Base-by-base conservation (phyloP, 176 grass and related monocot genomes). In the Guadua angustifolia region DNA sequence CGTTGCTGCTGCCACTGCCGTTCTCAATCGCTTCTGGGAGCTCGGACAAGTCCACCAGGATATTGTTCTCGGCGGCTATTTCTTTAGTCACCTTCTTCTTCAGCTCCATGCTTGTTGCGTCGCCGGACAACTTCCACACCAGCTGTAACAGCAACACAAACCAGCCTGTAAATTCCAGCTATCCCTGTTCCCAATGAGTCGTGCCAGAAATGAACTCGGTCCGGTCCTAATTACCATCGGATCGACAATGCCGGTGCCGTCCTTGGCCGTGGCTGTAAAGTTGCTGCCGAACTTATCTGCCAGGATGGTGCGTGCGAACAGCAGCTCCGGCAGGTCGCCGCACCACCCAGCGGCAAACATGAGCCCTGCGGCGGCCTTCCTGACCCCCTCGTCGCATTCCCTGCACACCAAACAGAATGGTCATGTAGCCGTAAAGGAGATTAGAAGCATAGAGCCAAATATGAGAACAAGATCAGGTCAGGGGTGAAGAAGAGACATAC, bases 61-160 rank as follows among this genome's bases (percentile, higher is more conserved):
- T 49, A 38, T 86, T 86, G 73, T 82, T 86, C 73, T 90, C 83
- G 0, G 46, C 15, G 2, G 78, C 83, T 3, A 90, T 82, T 25
- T 82, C 78, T 77, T 82, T 90, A 10, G 69, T 21, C 26, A 90
- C 73, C 43, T 86, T 89, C 79, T 71, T 86, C 78, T 86, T 90
- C 10, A 86, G 47, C 12, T 86, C 66, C 72, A 78, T 86, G 73
- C 25, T 42, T 32, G 56, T 58, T 73, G 75, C 77, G 66, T 50
- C 25, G 50, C 79, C 83, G 0, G 88, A 57, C 39, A 90, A 52
- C 57, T 90, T 90, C 83, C 83, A 82, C 2, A 86, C 73, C 78
- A 90, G 71, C 88, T 90, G 88, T 58, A 82, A 72, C 29, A 49
- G 26, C 15, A 79, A 45, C 75, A 51, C 10, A 67, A 36, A 66